phyloP scores from a whole-genome alignment of 2,329 filamentous ascomycete species.

The Clarireedia homoeocarpa region DNA sequence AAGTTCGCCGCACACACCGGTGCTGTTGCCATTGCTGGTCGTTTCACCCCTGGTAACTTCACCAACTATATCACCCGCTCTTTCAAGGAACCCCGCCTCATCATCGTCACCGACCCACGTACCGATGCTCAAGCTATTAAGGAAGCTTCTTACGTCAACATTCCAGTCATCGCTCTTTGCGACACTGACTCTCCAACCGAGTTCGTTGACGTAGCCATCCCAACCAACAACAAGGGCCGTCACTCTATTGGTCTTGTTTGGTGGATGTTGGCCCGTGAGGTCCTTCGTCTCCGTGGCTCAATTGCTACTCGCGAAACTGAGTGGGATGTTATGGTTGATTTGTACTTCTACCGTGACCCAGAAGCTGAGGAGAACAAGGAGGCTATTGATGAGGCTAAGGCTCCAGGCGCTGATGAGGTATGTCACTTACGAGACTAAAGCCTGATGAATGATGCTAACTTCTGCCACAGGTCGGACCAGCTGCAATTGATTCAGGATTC shows the following conservation, averaged over 20 bases:
- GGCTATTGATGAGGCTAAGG: slow-evolving; percentile 81
- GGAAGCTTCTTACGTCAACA: slow-evolving; percentile 99
- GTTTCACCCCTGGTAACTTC: slow-evolving; percentile 99
- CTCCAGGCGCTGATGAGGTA: slow-evolving; percentile 67
- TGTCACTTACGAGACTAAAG: neutral
- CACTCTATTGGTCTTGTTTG: slow-evolving; percentile 97
- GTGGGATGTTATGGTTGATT: slow-evolving; percentile 99
- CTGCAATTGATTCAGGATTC: slow-evolving; percentile 73
- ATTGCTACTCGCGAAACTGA: slow-evolving; percentile 92
- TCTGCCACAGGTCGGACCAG: slow-evolving; percentile 49
- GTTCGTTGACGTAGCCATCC: slow-evolving; percentile 99
- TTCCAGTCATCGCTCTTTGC: slow-evolving; percentile 97
- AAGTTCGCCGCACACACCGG: slow-evolving; percentile 99
- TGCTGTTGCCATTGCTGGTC: slow-evolving; percentile 94
- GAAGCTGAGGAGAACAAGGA: slow-evolving; percentile 99
- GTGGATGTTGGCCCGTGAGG: slow-evolving; percentile 99
- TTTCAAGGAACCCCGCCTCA: slow-evolving; percentile 99
- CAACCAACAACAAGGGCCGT: slow-evolving; percentile 99
- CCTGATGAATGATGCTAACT: neutral
- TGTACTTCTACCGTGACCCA: slow-evolving; percentile 99
- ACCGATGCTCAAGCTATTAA: slow-evolving; percentile 99
- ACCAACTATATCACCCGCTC: slow-evolving; percentile 99
- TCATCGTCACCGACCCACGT: slow-evolving; percentile 98
- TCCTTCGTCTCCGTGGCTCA: slow-evolving; percentile 96
- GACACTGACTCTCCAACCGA: slow-evolving; percentile 99